These are phyloP conservation scores for Tripidium arundinaceum DNA, from an alignment of 202 grass and related monocot genomes.

Conservation along the genomic window DNA sequence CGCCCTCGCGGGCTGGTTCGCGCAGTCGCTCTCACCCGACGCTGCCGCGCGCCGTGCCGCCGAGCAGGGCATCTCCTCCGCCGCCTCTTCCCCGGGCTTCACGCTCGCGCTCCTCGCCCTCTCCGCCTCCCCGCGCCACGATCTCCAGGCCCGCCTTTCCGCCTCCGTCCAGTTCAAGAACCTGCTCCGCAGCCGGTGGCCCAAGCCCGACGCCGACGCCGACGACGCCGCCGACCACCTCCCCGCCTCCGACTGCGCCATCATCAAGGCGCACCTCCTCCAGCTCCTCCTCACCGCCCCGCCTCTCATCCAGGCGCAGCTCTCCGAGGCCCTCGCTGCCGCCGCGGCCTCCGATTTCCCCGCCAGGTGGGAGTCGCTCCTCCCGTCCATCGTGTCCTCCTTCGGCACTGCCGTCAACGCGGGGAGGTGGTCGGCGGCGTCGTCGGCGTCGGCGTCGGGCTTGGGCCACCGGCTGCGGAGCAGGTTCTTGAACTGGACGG, in stretches of 20 bases:
- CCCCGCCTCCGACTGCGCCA: slow-evolving; percentile 55
- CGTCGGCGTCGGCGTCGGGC: slow-evolving; percentile 35
- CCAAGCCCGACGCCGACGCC: slow-evolving; percentile 20
- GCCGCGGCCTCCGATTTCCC: slow-evolving; percentile 83
- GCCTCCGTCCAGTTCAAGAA: slow-evolving; percentile 85
- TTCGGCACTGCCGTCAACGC: slow-evolving; percentile 48
- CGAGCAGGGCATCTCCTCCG: slow-evolving; percentile 55
- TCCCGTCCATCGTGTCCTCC: slow-evolving; percentile 70
- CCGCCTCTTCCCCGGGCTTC: slow-evolving; percentile 50
- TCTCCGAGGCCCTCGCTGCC: slow-evolving; percentile 73
- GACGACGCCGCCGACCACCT: slow-evolving; percentile 27
- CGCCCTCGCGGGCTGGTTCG: slow-evolving; percentile 67
- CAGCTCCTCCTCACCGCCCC: slow-evolving; percentile 72
- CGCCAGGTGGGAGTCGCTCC: slow-evolving; percentile 67
- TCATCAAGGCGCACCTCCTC: slow-evolving; percentile 72
- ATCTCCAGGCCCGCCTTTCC: slow-evolving; percentile 60
- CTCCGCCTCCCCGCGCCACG: slow-evolving; percentile 38
- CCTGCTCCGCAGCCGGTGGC: slow-evolving; percentile 70
- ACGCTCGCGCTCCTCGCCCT: slow-evolving; percentile 66
- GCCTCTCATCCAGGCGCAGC: slow-evolving; percentile 68
- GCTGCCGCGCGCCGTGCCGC: slow-evolving; percentile 65
- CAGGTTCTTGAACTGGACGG: slow-evolving; percentile 86
- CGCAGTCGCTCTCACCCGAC: slow-evolving; percentile 75
- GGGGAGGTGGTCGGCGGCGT: slow-evolving; percentile 37
- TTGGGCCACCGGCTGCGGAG: slow-evolving; percentile 71